Conservation (phyloP, 768 basidiomycete species). For the Punctularia strigosozonata region DNA sequence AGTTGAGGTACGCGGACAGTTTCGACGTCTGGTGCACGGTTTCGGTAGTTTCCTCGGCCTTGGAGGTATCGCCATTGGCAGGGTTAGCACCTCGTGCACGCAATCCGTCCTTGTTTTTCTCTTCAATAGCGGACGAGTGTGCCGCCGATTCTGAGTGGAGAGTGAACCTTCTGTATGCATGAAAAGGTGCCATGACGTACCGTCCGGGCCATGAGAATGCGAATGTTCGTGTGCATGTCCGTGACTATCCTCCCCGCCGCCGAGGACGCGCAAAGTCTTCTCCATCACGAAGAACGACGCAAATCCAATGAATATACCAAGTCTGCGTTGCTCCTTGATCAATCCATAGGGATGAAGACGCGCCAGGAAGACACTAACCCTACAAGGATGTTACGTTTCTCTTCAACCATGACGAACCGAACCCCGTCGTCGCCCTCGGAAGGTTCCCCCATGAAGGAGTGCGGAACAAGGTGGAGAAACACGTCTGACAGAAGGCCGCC, state of each 20-base stretch:
- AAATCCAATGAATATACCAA: conserved; percentile 80
- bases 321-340: conserved; percentile 23
- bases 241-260: conserved; percentile 38
- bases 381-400: conserved; percentile 83
- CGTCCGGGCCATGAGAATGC: conserved; percentile 34
- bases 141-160: no score
- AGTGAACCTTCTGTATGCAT: no score
- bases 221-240: conserved; percentile 50
- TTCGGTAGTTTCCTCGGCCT: conserved; percentile 13
- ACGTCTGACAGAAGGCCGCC: conserved; percentile 90
- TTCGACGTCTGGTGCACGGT: conserved; percentile 51
- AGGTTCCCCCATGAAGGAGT: conserved; percentile 88
- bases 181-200: background rate
- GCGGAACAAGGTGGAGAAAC: conserved; percentile 84
- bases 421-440: conserved; percentile 60
- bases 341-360: background rate
- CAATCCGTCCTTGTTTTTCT: background rate
- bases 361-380: conserved; percentile 40
- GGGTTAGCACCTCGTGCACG: conserved; percentile 5
- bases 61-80: conserved; percentile 16
- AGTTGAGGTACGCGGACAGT: conserved; percentile 83
- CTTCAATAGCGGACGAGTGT: background rate
- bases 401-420: conserved; percentile 76
- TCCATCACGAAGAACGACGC: conserved; percentile 90
- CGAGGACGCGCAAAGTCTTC: conserved; percentile 76